Evolutionary conservation across 768 basidiomycete species (phyloP).

Genomic region (Epithele typhae): DNA sequence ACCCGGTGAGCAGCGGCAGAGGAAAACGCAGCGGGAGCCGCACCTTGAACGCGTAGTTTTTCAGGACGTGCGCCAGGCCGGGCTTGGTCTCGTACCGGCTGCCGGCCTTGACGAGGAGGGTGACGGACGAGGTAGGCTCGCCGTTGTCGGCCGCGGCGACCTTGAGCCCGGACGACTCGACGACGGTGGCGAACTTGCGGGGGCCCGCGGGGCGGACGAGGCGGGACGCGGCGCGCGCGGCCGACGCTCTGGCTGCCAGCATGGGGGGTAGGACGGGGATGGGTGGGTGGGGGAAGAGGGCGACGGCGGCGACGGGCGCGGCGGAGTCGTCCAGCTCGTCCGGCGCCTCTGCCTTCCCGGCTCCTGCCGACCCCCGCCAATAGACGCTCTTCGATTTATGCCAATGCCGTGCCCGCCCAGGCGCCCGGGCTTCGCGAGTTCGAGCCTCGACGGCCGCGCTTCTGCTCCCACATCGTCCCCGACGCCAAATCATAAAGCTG

Average conservation of each 20-base stretch:
- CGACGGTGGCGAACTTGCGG: constrained; percentile 67
- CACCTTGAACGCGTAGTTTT: constrained; percentile 99
- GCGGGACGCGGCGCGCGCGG: constrained; percentile 52
- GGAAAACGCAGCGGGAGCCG: constrained; percentile 27
- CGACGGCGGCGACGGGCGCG: constrained; percentile 7
- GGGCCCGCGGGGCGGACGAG: too few species aligned
- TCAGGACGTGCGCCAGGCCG: constrained; percentile 89
- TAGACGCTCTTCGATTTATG: constrained; percentile 10
- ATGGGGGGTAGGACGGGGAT: constrained; percentile 41
- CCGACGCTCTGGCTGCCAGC: constrained; percentile 60
- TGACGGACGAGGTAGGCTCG: constrained; percentile 81
- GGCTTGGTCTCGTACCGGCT: constrained; percentile 83
- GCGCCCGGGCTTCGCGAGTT: not conserved
- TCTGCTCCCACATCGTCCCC: too few species aligned
- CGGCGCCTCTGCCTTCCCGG: constrained; percentile 13
- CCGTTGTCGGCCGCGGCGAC: constrained; percentile 81
- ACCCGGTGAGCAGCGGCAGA: not conserved
- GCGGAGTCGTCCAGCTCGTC: constrained; percentile 1
- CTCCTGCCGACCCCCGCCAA: constrained; percentile 9
- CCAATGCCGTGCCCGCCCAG: not conserved
- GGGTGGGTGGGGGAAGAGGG: constrained; percentile 12
- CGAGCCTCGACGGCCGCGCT: not conserved
- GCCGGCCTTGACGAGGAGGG: constrained; percentile 90
- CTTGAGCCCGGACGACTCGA: constrained; percentile 77
- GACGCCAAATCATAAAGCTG: too few species aligned